Conservation (phyloP, 768 basidiomycete species). For the Suillus fuscotomentosus region DNA sequence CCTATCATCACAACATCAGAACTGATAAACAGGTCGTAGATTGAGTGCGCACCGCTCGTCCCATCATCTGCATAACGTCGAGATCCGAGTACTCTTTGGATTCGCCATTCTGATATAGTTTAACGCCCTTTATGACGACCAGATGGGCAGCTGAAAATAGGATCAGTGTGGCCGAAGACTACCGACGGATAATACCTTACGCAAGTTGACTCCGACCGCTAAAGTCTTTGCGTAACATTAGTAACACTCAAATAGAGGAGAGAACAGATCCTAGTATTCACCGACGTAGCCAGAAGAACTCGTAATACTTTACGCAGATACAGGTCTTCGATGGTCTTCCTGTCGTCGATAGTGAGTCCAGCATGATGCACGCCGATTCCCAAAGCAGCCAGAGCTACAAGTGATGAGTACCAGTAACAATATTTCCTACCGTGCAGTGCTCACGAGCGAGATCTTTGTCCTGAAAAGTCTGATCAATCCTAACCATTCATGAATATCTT, state of each 20-base stretch:
- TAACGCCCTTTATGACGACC: conserved; percentile 91
- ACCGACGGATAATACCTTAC: conserved; percentile 40
- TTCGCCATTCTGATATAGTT: conserved; percentile 66
- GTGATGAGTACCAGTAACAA: background rate
- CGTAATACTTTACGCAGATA: conserved; percentile 64
- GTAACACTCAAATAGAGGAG: conserved; percentile 6
- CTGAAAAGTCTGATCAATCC: conserved; percentile 54
- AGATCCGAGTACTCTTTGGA: conserved; percentile 86
- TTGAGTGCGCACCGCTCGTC: conserved; percentile 66
- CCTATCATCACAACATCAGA: conserved; percentile 39
- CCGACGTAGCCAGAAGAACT: conserved; percentile 82
- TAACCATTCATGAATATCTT: conserved; percentile 25
- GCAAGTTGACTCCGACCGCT: conserved; percentile 95
- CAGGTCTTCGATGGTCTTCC: conserved; percentile 68
- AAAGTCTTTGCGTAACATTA: conserved; percentile 60
- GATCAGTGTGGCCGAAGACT: conserved; percentile 2
- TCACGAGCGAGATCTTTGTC: conserved; percentile 68
- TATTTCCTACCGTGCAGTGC: conserved; percentile 15
- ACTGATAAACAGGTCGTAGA: background rate
- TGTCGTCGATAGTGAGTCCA: conserved; percentile 73
- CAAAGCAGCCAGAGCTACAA: conserved; percentile 55
- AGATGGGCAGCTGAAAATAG: conserved; percentile 74
- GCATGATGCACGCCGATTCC: conserved; percentile 95
- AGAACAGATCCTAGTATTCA: conserved; percentile 33
- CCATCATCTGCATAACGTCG: conserved; percentile 96